Evolutionary conservation across 768 basidiomycete genomes (phyloP), one percentile per base, ranked within the genome.

Genomic region (Boletus subcaerulescens): DNA sequence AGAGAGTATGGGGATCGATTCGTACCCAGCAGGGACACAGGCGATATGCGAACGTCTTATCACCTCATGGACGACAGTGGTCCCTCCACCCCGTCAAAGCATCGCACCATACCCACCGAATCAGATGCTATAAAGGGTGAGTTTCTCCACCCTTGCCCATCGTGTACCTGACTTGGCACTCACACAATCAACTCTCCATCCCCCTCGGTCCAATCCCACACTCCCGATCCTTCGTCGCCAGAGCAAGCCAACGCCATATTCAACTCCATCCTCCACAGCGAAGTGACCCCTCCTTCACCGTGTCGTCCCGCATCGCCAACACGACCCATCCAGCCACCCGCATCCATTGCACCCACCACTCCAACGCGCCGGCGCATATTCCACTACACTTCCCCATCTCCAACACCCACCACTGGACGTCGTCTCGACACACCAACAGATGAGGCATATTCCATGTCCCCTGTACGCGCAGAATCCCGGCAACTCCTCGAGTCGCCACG

Each of bases 201-300:
- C 49, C 66, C 65, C 52, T 53, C 40, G 41, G n/a, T 43, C 45
- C 14, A 51, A 69, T 70, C 56, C 59, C 61, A 32, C 49, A 29
- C 53, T 4, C 15, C n/a, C 32, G 38, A 32, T 49, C 2, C 10
- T 39, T 39, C 32, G 43, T 52, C 45, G 45, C 29, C 57, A 89
- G 90, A 92, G 73, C 89, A 92, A 83, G 89, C 90, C 50, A 92
- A 92, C 65, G 78, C 87, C 12, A 81, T 91, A 49, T 92, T 93
- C 75, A 85, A 78, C 56, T 81, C 87, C 26, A 82, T 92, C 56
- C 74, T 92, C 18, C 84, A 91, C 67, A 80, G 84, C 36, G 86
- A 91, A 74, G 87, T 92, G 46, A 87, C 88, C 0, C 87, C 89
- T 5, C 79, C 83, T 3, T 84, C 84, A 1, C 84, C 87, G 5